Evolutionary conservation across 225 moss, liverwort and hornwort genomes (phyloP).

Genomic region (Pleurozium schreberi): DNA sequence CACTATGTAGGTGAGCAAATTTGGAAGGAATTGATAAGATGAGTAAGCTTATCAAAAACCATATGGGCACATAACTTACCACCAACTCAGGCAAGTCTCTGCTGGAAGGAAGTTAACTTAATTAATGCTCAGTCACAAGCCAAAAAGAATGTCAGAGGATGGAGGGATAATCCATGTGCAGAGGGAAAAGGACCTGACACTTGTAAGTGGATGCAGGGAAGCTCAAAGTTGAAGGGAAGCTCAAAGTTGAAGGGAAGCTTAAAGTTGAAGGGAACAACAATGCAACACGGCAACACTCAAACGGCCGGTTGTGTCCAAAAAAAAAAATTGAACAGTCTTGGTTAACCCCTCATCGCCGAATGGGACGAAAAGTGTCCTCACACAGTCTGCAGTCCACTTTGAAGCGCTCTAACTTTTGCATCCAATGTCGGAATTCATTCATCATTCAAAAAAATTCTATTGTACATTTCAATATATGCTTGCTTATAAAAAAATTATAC

Average conservation of each 20-base stretch:
- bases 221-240: neutral
- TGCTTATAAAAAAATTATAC: no score
- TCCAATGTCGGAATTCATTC: no score
- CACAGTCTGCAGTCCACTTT: no score
- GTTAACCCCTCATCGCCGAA: no score
- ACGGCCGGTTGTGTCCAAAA: no score
- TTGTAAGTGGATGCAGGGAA: neutral
- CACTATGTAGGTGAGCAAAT: neutral
- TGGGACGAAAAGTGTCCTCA: no score
- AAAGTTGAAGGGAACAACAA: neutral
- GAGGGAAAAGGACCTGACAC: neutral
- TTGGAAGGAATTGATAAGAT: neutral
- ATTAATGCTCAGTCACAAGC: neutral
- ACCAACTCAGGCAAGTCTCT: neutral
- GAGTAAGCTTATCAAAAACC: neutral
- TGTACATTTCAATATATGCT: no score
- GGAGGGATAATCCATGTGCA: neutral
- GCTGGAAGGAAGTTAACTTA: no score
- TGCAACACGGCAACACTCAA: no score
- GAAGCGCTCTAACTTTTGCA: no score
- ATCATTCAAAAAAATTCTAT: no score
- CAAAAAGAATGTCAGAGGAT: neutral
- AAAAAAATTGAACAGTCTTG: no score
- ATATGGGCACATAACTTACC: neutral
- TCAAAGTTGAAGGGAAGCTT: neutral